Evolutionary conservation across 164 flowering plant genomes (phyloP), one percentile per base, ranked within the genome.

Genomic region (Hamamelis virginiana): DNA sequence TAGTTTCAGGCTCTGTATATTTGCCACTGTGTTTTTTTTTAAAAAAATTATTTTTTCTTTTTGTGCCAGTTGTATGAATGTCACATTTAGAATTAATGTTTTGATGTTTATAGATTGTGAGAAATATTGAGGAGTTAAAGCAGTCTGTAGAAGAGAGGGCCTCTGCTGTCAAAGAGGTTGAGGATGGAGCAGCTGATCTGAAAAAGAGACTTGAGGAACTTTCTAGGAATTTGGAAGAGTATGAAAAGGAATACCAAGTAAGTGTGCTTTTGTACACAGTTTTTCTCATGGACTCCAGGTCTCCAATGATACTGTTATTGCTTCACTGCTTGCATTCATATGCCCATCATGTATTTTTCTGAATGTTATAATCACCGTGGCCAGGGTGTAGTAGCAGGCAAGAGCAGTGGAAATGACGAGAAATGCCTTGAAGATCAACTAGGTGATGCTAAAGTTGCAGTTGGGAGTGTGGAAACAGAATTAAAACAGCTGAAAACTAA

Each of bases 361-460:
- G 21, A 21, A 23, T 46, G 46, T 25, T 28, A 6, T 72, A 21
- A 65, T 70, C 53, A 25, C 22, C 70, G 3, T 79, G 75, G 56
- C 15, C 69, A 96, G 99, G 98, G 95, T 59, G 88, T 91, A 2
- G 66, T 90, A 44, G 97, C 97, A 73, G 99, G 99, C 19, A 96
- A 96, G 79, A 89, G 91, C 74, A 90, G 91, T 74, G 97, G 95
- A 41, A 77, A 86, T 79, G 97, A 96, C 74, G 97, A 91, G 59
- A 96, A 96, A 79, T 92, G 98, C 81, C 91, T 96, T 62, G 96
- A 96, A 71, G 99, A 96, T 81, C 97, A 93, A 73, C 77, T 96
- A 53, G 82, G 71, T 69, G 99, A 96, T 80, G 97, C 99, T 66
- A 93, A 91, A 74, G 82, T 86, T 45, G 92, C 96, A 55, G 99